Percentiles rank a stretch among this genome's conserved stretches.
phyloP scores from a whole-genome alignment of 1,284 basidiomycete species.

The Heterobasidion occidentale region DNA sequence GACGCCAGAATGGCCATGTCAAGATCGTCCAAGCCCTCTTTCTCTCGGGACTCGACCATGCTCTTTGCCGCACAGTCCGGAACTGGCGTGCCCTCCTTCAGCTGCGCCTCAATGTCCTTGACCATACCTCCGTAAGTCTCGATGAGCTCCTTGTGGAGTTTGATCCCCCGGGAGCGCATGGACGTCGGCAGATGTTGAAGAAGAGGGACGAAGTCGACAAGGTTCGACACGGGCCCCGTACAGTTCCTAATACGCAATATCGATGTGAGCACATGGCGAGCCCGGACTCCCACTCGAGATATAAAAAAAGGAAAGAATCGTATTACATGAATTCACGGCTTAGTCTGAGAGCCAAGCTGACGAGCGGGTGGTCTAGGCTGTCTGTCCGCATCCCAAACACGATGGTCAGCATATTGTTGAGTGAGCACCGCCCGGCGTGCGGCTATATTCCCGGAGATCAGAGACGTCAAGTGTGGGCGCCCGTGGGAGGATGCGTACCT shows the following conservation, averaged over 20 bases:
- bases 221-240: constrained; percentile 28
- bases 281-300: neutral
- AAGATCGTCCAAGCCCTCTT: constrained; percentile 27
- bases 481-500: neutral
- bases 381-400: constrained; percentile 28
- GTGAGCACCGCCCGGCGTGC: constrained; percentile 20
- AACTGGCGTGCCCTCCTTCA: constrained; percentile 17
- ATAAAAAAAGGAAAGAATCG: constrained; percentile 5
- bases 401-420: constrained; percentile 32
- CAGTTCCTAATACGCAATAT: constrained; percentile 5
- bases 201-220: constrained; percentile 29
- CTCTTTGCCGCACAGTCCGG: constrained; percentile 28
- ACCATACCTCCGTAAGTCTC: constrained; percentile 18
- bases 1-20: constrained; percentile 31
- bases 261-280: neutral
- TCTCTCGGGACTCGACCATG: constrained; percentile 23
- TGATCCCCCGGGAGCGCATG: constrained; percentile 22
- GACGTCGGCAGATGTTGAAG: constrained; percentile 29
- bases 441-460: constrained; percentile 4
- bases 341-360: constrained; percentile 22
- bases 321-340: constrained; percentile 32
- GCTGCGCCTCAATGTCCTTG: constrained; percentile 12
- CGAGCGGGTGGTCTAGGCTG: constrained; percentile 23
- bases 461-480: neutral
- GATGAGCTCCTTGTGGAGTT: constrained; percentile 27